A percentile compares a stretch with the other conserved stretches of the same genome.
phyloP scores from a whole-genome alignment of 2,329 filamentous ascomycete species.

The Alternaria angustiovoidea region DNA sequence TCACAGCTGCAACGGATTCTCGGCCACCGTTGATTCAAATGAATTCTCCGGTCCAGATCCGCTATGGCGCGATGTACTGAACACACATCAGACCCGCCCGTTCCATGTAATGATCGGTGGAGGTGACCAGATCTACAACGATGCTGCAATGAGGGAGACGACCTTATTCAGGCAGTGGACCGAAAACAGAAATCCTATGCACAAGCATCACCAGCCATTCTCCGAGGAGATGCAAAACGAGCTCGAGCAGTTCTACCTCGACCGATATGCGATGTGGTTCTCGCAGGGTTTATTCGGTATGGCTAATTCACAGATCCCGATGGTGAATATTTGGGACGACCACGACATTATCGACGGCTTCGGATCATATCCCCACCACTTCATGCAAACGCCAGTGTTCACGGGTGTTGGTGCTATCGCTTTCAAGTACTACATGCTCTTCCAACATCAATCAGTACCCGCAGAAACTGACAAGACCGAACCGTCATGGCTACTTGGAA shows the following conservation, averaged over 20 bases:
- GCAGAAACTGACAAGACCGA: slow-evolving; percentile 84
- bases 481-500: slow-evolving; percentile 88
- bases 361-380: slow-evolving; percentile 89
- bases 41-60: slow-evolving; percentile 91
- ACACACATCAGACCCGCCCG: slow-evolving; percentile 86
- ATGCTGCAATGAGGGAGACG: slow-evolving; percentile 79
- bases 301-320: slow-evolving; percentile 92
- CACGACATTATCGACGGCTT: slow-evolving; percentile 78
- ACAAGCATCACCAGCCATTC: slow-evolving; percentile 82
- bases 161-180: slow-evolving; percentile 84
- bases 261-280: slow-evolving; percentile 93
- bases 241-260: slow-evolving; percentile 85
- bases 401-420: slow-evolving; percentile 87
- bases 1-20: slow-evolving; percentile 97
- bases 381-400: slow-evolving; percentile 91
- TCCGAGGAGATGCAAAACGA: slow-evolving; percentile 85
- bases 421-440: slow-evolving; percentile 99
- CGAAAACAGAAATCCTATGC: slow-evolving; percentile 76
- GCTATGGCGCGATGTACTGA: slow-evolving; percentile 94
- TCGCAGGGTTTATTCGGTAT: slow-evolving; percentile 94
- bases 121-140: slow-evolving; percentile 97
- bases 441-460: slow-evolving; percentile 90
- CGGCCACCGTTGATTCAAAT: slow-evolving; percentile 77
- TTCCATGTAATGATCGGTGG: slow-evolving; percentile 99
- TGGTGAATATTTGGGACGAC: slow-evolving; percentile 98